Conservation (phyloP, 345 rosid species). For the Microthlaspi erraticum region DNA sequence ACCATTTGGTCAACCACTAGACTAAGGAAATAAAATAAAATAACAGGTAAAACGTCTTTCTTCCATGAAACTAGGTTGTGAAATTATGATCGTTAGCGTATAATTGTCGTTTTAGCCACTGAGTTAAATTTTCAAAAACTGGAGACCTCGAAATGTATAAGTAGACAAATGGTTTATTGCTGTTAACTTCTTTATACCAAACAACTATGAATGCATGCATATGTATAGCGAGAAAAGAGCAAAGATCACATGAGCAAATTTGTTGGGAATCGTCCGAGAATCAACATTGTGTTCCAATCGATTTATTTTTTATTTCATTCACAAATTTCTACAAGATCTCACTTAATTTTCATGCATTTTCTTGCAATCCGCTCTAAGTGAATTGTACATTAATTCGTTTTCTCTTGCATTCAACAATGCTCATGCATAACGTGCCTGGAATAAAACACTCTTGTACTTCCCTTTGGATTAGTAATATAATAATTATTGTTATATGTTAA, state of each 20-base stretch:
- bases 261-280: constrained; percentile 6
- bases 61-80: too few relatives aligned
- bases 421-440: constrained; percentile 20
- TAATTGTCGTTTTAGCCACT: too few relatives aligned
- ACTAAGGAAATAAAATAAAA: too few relatives aligned
- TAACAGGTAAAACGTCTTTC: too few relatives aligned
- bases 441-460: background rate
- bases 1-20: too few relatives aligned
- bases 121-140: too few relatives aligned
- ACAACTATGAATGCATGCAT: too few relatives aligned
- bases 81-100: too few relatives aligned
- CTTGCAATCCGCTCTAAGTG: background rate
- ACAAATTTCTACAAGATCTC: background rate
- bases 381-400: background rate
- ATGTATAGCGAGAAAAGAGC: background rate
- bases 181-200: too few relatives aligned
- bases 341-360: background rate
- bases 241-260: constrained; percentile 4
- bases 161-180: too few relatives aligned
- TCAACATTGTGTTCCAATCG: background rate
- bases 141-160: too few relatives aligned
- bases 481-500: background rate
- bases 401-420: background rate
- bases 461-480: constrained; percentile 9
- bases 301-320: too few relatives aligned